These are phyloP conservation scores for Candida koratica DNA, from an alignment of 805 yeast genomes.

Conservation along the genomic window DNA sequence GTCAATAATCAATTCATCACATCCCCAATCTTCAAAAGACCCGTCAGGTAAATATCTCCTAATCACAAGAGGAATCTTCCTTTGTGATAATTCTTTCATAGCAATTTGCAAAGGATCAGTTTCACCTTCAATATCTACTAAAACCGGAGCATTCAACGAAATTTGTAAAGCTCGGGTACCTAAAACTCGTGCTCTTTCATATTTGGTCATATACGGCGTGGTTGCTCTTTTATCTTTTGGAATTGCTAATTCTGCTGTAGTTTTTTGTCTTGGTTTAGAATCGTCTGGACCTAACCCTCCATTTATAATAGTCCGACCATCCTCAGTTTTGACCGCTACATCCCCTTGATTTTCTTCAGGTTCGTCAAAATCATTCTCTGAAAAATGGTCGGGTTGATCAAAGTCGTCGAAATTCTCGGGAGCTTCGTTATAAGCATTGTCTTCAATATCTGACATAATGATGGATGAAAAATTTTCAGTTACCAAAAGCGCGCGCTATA, in stretches of 20 bases:
- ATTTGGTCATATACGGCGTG: conserved; percentile 98
- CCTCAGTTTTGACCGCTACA: conserved; percentile 52
- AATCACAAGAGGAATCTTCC: conserved; percentile 90
- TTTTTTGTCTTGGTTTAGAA: conserved; percentile 47
- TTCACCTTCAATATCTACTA: conserved; percentile 97
- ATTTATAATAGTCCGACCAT: conserved; percentile 68
- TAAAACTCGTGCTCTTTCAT: conserved; percentile 94
- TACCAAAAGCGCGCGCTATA: too few species aligned
- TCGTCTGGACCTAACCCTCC: conserved; percentile 67
- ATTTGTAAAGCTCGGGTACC: conserved; percentile 98
- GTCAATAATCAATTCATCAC: conserved; percentile 94
- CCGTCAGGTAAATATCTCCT: conserved; percentile 97
- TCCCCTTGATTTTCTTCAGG: conserved; percentile 31
- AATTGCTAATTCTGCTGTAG: conserved; percentile 77
- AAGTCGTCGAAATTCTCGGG: conserved; percentile 72
- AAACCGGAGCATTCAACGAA: conserved; percentile 96
- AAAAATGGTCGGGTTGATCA: conserved; percentile 75
- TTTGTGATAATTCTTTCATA: conserved; percentile 91
- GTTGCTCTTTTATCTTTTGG: conserved; percentile 87
- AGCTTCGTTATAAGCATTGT: conserved; percentile 59
- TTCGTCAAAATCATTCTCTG: conserved; percentile 60
- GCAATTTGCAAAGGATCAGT: conserved; percentile 98
- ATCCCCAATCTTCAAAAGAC: conserved; percentile 97
- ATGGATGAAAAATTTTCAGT: conserved; percentile 11
- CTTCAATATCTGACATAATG: conserved; percentile 42